phyloP scores from a whole-genome alignment of 2,329 filamentous ascomycete species.

The Ceratocystis diversiconidia region DNA sequence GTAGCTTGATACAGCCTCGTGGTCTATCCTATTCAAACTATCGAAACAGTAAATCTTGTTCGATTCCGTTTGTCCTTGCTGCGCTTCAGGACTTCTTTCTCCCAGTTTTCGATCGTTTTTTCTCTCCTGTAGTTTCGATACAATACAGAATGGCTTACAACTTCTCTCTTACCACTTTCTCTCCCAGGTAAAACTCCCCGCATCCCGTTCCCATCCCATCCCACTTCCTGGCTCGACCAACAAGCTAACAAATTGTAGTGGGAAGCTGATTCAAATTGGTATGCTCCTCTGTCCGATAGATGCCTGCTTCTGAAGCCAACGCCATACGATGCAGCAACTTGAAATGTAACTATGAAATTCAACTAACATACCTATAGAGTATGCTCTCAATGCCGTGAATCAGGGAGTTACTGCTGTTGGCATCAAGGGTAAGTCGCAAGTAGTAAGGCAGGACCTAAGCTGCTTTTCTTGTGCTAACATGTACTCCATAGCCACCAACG shows the following conservation, averaged over 20 bases:
- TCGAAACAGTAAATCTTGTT: background rate
- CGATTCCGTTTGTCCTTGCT: background rate
- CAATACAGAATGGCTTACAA: slow-evolving; percentile 19
- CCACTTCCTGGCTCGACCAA: slow-evolving; percentile 19
- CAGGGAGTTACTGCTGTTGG: slow-evolving; percentile 96
- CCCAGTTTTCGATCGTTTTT: slow-evolving; percentile 4
- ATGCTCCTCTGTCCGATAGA: slow-evolving; percentile 19
- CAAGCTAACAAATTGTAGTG: slow-evolving; percentile 44
- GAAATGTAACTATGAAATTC: background rate
- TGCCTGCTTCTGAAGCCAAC: background rate
- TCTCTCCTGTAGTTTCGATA: background rate
- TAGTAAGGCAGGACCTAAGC: background rate
- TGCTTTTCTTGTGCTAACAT: slow-evolving; percentile 20
- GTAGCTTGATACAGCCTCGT: slow-evolving; percentile 18
- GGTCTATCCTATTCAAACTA: slow-evolving; percentile 12
- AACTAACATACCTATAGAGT: slow-evolving; percentile 47
- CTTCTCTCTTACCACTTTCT: slow-evolving; percentile 98
- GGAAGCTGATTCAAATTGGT: slow-evolving; percentile 98
- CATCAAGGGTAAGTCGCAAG: slow-evolving; percentile 65
- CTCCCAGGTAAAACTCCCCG: slow-evolving; percentile 63
- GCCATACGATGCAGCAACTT: background rate
- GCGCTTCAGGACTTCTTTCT: slow-evolving; percentile 1
- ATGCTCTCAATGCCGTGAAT: slow-evolving; percentile 97
- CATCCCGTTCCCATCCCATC: slow-evolving; percentile 12
- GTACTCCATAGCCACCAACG: slow-evolving; percentile 65